Base-by-base conservation (phyloP, 495 filamentous ascomycete genomes). In the Sporormia fimetaria region DNA sequence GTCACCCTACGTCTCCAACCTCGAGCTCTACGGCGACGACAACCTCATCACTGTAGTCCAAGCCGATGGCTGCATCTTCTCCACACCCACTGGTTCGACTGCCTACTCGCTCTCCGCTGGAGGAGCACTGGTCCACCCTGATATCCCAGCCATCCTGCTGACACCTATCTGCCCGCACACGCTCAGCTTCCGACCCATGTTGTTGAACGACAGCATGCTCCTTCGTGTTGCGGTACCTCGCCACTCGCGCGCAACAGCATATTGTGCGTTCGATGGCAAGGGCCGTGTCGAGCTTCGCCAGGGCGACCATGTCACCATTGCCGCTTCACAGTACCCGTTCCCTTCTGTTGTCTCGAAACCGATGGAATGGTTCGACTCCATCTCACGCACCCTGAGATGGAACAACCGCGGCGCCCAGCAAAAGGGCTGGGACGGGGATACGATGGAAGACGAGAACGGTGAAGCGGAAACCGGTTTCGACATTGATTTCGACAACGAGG, bases 91-190 rank as follows among this genome's bases (percentile, higher is more conserved):
- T 25, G 85, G 79, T 69, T 71, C 59, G 25, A 98, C 90, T 4
- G 90, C 90, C 9, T 98, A 98, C 56, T 94, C 84, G 9, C 77
- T 98, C 34, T 94, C 87, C 14, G 90, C 92, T 18, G 90, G 92
- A 27, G 90, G 90, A 44, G 88, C 87, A 17, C 78, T 98, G 20
- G 88, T 94, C 43, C 87, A 95, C 57, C 90, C 90, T 6, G 92
- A 93, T 49, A 94, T 98, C 42, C 92, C 90, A 6, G 90, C 87
- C 52, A 95, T 98, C 57, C 82, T 96, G 10, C 76, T 98, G 33
- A 95, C 92, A 2, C 92, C 92, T 0, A 98, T 98, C 58, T 98
- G 90, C 60, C 87, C 90, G 11, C 90, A 98, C 58, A 95, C 87
- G 0, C 70, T 98, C 14, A 92, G 84, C 24, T 96, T 98, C 75